These are phyloP conservation scores for Suhomyces maxii DNA, from an alignment of 1,139 yeast species.

Conservation along the genomic window DNA sequence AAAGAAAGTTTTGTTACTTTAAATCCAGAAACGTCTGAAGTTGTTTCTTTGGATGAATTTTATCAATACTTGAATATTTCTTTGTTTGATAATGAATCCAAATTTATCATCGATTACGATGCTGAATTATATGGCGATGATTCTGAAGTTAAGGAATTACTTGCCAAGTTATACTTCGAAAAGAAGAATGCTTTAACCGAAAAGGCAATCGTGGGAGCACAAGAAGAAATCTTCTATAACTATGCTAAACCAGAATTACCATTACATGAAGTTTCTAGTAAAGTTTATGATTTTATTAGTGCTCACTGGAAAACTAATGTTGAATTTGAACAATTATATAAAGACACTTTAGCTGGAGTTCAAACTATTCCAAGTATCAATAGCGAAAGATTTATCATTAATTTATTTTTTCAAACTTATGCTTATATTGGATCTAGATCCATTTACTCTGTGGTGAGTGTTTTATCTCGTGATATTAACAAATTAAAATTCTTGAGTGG, in stretches of 20 bases:
- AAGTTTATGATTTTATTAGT: conserved; percentile 44
- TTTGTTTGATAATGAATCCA: conserved; percentile 28
- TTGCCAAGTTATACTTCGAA: conserved; percentile 30
- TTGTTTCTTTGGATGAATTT: conserved; percentile 53
- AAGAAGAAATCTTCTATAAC: conserved; percentile 42
- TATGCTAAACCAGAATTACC: conserved; percentile 41
- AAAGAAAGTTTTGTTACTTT: conserved; percentile 69
- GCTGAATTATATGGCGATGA: conserved; percentile 34
- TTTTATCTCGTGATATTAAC: conserved; percentile 56
- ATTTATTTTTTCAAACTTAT: conserved; percentile 67
- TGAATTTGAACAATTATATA: conserved; percentile 38
- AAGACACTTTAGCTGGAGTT: conserved; percentile 27
- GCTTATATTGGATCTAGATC: conserved; percentile 89
- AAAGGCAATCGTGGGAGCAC: conserved; percentile 35
- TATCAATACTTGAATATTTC: conserved; percentile 57
- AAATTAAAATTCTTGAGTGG: conserved; percentile 51
- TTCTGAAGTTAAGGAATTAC: conserved; percentile 23
- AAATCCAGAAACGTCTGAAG: conserved; percentile 26
- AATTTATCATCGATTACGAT: conserved; percentile 37
- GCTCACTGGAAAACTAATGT: conserved; percentile 44
- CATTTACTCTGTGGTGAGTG: conserved; percentile 77
- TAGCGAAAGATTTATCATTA: conserved; percentile 50
- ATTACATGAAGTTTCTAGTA: conserved; percentile 36
- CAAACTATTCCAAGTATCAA: conserved; percentile 27
- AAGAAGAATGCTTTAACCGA: conserved; percentile 31